These are phyloP conservation scores for Austroboletus eburneus DNA, from an alignment of 768 basidiomycete species.

Conservation along the genomic window DNA sequence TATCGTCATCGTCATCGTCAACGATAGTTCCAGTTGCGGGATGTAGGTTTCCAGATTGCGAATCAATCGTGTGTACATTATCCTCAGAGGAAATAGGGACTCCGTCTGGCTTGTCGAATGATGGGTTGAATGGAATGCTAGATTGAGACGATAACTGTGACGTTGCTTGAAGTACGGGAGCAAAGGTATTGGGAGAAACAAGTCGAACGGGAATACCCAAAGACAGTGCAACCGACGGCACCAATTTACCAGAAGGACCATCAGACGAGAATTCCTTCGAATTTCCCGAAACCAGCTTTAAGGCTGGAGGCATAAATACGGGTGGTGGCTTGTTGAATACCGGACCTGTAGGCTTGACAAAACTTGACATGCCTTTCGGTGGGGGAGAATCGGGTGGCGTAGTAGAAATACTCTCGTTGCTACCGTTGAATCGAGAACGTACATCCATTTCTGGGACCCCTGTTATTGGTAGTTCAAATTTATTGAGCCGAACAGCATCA, in stretches of 20 bases:
- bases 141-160: constrained; percentile 46
- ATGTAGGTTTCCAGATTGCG: constrained; percentile 28
- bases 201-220: constrained; percentile 40
- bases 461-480: constrained; percentile 22
- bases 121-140: constrained; percentile 44
- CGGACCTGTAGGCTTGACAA: constrained; percentile 37
- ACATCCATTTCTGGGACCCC: constrained; percentile 6
- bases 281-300: constrained; percentile 8
- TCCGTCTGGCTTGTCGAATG: constrained; percentile 47
- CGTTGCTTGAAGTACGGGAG: constrained; percentile 21
- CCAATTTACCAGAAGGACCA: constrained; percentile 36
- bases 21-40: background rate
- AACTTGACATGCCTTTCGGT: constrained; percentile 18
- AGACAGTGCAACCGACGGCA: constrained; percentile 42
- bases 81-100: constrained; percentile 51
- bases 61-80: constrained; percentile 43
- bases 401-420: constrained; percentile 43
- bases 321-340: constrained; percentile 57
- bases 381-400: constrained; percentile 60
- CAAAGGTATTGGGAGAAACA: constrained; percentile 20
- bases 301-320: constrained; percentile 24
- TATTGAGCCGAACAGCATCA: constrained; percentile 25
- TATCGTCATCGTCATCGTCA: constrained; percentile 57
- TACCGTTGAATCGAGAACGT: background rate
- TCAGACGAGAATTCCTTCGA: constrained; percentile 34